Conservation (phyloP, 1,139 yeast species). For the Scheffersomyces stambukii region DNA sequence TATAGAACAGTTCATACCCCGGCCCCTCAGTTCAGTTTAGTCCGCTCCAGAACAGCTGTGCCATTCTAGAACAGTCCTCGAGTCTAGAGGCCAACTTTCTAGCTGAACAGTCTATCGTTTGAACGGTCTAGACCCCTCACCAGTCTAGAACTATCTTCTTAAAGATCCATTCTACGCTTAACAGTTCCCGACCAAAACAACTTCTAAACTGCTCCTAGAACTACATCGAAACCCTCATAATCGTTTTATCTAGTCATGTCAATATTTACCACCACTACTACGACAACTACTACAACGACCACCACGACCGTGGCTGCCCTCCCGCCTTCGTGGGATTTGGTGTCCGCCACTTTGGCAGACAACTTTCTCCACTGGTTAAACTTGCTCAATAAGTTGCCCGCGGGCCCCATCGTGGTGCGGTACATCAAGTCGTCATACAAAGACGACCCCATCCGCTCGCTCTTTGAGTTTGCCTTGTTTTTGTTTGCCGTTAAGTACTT, state of each 20-base stretch:
- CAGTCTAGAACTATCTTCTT: too few relatives aligned
- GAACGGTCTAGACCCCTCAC: too few relatives aligned
- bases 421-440: constrained; percentile 88
- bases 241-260: constrained; percentile 1
- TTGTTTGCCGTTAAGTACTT: constrained; percentile 87
- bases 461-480: constrained; percentile 72
- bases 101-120: too few relatives aligned
- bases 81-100: too few relatives aligned
- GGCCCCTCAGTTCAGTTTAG: too few relatives aligned
- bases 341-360: constrained; percentile 31
- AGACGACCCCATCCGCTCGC: constrained; percentile 88
- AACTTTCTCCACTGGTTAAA: constrained; percentile 35
- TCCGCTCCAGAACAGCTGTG: too few relatives aligned
- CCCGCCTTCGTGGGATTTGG: constrained; percentile 39
- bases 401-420: constrained; percentile 70
- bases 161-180: too few relatives aligned
- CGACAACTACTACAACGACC: constrained; percentile 19
- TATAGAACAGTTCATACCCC: too few relatives aligned
- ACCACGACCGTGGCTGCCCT: constrained; percentile 25
- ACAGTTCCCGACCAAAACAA: too few relatives aligned
- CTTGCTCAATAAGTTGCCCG: constrained; percentile 56
- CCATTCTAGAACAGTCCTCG: too few relatives aligned
- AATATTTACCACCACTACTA: constrained; percentile 12
- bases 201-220: too few relatives aligned
- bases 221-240: neutral